Conservation (phyloP, 495 filamentous ascomycete genomes). For the Penicillium manginii region DNA sequence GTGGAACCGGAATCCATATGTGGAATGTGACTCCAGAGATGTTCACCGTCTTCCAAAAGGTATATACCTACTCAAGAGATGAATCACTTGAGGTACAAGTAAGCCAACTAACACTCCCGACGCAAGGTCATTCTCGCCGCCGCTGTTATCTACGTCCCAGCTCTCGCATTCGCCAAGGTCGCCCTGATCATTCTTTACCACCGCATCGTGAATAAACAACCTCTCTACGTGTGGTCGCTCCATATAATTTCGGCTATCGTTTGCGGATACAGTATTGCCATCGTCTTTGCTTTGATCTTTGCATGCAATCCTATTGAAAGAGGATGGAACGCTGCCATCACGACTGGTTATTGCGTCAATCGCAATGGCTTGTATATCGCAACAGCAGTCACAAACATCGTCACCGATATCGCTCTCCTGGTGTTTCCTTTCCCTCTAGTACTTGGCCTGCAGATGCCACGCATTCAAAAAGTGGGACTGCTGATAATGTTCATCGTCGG, state of each 20-base stretch:
- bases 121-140: constrained; percentile 27
- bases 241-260: constrained; percentile 25
- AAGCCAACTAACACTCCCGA: background rate
- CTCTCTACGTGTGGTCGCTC: constrained; percentile 21
- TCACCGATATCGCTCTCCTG: constrained; percentile 41
- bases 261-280: constrained; percentile 32
- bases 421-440: constrained; percentile 40
- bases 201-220: constrained; percentile 25
- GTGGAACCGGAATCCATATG: constrained; percentile 21
- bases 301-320: constrained; percentile 41
- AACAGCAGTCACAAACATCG: constrained; percentile 44
- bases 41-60: constrained; percentile 18
- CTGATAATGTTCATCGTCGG: constrained; percentile 29
- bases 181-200: constrained; percentile 37
- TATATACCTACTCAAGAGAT: background rate
- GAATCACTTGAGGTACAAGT: background rate
- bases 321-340: constrained; percentile 35
- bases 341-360: constrained; percentile 36
- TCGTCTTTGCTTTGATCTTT: constrained; percentile 40
- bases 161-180: constrained; percentile 40
- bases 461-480: constrained; percentile 26
- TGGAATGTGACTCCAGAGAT: constrained; percentile 19
- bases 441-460: constrained; percentile 20
- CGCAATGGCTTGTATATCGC: constrained; percentile 35
- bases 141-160: constrained; percentile 35